phyloP scores from a whole-genome alignment of 495 filamentous ascomycete species.

The Podospora australis region DNA sequence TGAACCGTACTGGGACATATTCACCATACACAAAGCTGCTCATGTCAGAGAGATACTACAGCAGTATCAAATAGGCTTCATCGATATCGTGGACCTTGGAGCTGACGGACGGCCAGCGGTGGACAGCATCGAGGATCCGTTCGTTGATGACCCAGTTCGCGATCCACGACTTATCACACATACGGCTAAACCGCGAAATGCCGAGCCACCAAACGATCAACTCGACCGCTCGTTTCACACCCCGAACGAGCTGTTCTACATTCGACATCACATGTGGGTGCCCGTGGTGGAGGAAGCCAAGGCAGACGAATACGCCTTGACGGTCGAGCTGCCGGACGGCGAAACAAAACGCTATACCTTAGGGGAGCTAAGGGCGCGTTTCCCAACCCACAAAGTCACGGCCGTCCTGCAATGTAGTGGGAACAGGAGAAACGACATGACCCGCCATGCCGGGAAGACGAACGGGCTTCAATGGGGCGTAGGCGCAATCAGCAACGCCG shows the following conservation, averaged over 20 bases:
- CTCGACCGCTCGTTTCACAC: conserved; percentile 45
- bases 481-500: conserved; percentile 53
- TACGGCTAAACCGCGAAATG: conserved; percentile 49
- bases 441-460: conserved; percentile 41
- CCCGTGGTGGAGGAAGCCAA: conserved; percentile 36
- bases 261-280: conserved; percentile 59
- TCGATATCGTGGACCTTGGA: conserved; percentile 47
- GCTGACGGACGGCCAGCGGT: conserved; percentile 35
- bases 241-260: conserved; percentile 50
- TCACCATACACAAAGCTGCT: conserved; percentile 51
- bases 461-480: conserved; percentile 56
- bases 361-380: conserved; percentile 45
- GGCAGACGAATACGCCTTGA: conserved; percentile 40
- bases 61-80: conserved; percentile 47
- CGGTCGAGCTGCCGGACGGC: conserved; percentile 51
- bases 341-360: conserved; percentile 45
- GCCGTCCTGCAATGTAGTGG: conserved; percentile 56
- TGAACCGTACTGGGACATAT: conserved; percentile 60
- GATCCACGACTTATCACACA: conserved; percentile 41
- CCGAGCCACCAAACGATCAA: conserved; percentile 46
- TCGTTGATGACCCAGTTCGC: conserved; percentile 44
- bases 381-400: conserved; percentile 49
- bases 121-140: conserved; percentile 50
- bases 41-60: conserved; percentile 53
- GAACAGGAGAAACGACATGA: conserved; percentile 58